A percentile compares a stretch with the other conserved stretches of the same genome.
Evolutionary conservation across 2,329 filamentous ascomycete species (phyloP).

Genomic region (Cadophora sp.): DNA sequence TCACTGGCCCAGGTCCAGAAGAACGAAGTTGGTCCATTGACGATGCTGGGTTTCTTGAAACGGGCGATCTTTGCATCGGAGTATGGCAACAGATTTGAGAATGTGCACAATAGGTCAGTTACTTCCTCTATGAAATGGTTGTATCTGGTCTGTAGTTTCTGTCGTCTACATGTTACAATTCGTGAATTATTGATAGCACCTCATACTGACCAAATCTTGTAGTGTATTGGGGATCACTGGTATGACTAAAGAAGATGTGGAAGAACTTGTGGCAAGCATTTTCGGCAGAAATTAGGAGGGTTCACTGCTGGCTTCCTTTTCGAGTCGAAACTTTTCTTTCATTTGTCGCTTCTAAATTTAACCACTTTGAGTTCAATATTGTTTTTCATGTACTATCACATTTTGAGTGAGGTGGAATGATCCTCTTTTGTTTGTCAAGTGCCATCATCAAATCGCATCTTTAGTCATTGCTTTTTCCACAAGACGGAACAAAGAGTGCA

Average conservation of each 20-base stretch:
- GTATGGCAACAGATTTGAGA: slow-evolving; percentile 45
- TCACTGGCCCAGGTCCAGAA: slow-evolving; percentile 29
- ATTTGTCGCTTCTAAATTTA: not conserved
- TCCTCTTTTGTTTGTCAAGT: not conserved
- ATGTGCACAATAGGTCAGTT: slow-evolving; percentile 44
- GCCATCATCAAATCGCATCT: not conserved
- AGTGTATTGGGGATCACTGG: slow-evolving; percentile 51
- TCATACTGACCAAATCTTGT: not conserved
- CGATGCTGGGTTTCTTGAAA: slow-evolving; percentile 44
- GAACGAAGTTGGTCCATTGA: slow-evolving; percentile 38
- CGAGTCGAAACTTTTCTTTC: not conserved
- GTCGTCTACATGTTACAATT: not conserved
- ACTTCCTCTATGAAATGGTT: not conserved
- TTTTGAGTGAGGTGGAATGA: not conserved
- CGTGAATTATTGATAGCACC: not conserved
- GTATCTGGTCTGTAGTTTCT: not conserved
- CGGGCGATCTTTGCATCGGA: slow-evolving; percentile 43
- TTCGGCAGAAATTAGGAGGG: slow-evolving; percentile 25
- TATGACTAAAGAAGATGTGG: slow-evolving; percentile 49
- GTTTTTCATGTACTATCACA: not conserved
- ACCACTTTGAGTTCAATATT: not conserved
- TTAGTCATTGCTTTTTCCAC: not conserved
- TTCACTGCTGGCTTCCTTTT: not conserved
- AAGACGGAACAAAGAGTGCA: not conserved
- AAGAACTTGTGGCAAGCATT: slow-evolving; percentile 40